phyloP scores from a whole-genome alignment of 352 stramenopile species.

The Pythium myriotylum region DNA sequence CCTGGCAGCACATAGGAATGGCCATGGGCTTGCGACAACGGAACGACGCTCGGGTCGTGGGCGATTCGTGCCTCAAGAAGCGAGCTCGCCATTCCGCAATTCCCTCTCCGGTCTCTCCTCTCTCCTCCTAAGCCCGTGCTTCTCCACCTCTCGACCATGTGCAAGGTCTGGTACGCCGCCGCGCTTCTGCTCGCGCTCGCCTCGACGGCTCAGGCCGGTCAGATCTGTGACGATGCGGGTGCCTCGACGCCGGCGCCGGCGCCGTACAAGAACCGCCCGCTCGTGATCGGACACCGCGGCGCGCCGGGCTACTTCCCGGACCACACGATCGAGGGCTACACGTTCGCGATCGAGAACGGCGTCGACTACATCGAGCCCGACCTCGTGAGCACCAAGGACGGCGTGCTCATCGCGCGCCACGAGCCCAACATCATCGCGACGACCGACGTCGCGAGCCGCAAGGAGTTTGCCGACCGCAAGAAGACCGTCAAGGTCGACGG shows the following conservation, averaged over 20 bases:
- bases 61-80: too few relatives aligned
- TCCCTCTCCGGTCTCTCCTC: too few relatives aligned
- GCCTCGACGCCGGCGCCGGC: background rate
- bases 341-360: conserved; percentile 84
- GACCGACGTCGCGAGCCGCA: conserved; percentile 77
- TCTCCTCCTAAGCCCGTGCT: too few relatives aligned
- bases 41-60: too few relatives aligned
- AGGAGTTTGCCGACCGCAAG: conserved; percentile 61
- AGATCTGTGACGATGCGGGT: conserved; percentile 1
- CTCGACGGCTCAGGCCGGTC: conserved; percentile 3
- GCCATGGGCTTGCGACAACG: too few relatives aligned
- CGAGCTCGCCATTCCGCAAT: too few relatives aligned
- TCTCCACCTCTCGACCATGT: conserved; percentile 11
- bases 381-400: conserved; percentile 45
- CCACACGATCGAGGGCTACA: conserved; percentile 89
- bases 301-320: conserved; percentile 89
- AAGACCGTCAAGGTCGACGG: conserved; percentile 55
- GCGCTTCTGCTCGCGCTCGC: conserved; percentile 19
- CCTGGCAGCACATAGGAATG: too few relatives aligned
- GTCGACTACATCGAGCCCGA: conserved; percentile 93
- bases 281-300: conserved; percentile 82
- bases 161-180: conserved; percentile 22
- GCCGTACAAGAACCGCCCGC: conserved; percentile 40
- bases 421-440: conserved; percentile 40
- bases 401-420: conserved; percentile 21